Evolutionary conservation across 768 basidiomycete species (phyloP).

Genomic region (Lactarius tabidus): DNA sequence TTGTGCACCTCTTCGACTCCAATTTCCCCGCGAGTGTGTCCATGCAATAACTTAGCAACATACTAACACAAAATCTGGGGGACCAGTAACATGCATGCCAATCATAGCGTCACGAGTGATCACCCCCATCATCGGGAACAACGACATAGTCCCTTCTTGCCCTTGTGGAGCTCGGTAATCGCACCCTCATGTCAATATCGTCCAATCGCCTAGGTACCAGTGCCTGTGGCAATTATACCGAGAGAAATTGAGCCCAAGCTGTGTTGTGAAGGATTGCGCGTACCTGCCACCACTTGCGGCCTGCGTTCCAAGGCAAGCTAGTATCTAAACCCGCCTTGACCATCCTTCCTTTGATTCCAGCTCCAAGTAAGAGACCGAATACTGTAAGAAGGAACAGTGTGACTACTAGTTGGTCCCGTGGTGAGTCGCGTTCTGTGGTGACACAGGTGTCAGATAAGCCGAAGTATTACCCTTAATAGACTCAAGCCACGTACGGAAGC

Average conservation of each 20-base stretch:
- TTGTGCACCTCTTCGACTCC: not conserved
- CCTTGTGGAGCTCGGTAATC: conserved; percentile 4
- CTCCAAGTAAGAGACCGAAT: conserved; percentile 78
- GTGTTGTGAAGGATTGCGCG: not conserved
- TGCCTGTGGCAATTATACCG: conserved; percentile 8
- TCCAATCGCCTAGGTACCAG: conserved; percentile 20
- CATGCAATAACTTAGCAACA: conserved; percentile 4
- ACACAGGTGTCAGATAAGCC: conserved; percentile 20
- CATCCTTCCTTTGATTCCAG: conserved; percentile 81
- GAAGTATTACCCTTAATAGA: not conserved
- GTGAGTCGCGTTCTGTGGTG: conserved; percentile 81
- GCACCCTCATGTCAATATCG: conserved; percentile 10
- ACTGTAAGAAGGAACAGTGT: conserved; percentile 86
- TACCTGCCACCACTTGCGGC: conserved; percentile 84
- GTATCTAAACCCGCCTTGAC: conserved; percentile 69
- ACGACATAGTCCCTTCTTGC: conserved; percentile 14
- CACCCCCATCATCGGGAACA: conserved; percentile 3
- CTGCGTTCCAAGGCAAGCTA: conserved; percentile 56
- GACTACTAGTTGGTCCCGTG: conserved; percentile 91
- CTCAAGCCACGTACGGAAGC: conserved; percentile 68
- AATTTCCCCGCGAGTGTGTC: not conserved
- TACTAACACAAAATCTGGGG: not conserved
- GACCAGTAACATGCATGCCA: not conserved
- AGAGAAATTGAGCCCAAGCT: conserved; percentile 22
- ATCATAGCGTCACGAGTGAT: not conserved